Percentiles rank a stretch among this genome's conserved stretches.
Evolutionary conservation across 192 early-diverging fungal genomes (phyloP).

Genomic region (Powellomyces hirtus): DNA sequence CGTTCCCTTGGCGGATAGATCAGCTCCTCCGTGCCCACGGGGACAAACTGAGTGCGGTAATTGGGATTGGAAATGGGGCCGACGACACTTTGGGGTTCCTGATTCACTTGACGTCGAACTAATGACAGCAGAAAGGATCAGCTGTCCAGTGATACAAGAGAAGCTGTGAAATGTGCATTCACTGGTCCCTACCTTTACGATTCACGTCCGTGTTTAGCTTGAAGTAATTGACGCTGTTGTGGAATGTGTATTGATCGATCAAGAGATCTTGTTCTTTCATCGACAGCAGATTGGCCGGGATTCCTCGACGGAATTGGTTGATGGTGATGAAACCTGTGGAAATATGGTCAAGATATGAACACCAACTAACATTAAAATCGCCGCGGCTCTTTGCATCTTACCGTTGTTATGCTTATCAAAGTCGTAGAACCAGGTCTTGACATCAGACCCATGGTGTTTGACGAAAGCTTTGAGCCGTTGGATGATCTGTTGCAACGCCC

Average conservation of each 20-base stretch:
- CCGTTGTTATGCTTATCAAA: conserved; percentile 61
- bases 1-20: conserved; percentile 26
- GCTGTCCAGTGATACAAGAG: background rate
- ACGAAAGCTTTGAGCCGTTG: conserved; percentile 43
- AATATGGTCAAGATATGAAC: background rate
- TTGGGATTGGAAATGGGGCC: conserved; percentile 20
- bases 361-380: too few relatives aligned
- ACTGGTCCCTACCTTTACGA: conserved; percentile 45
- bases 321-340: conserved; percentile 45
- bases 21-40: conserved; percentile 55
- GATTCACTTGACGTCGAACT: background rate
- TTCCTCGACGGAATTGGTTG: conserved; percentile 56
- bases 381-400: too few relatives aligned
- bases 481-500: conserved; percentile 36
- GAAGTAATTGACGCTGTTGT: conserved; percentile 57
- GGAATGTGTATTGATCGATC: conserved; percentile 40
- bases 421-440: conserved; percentile 61
- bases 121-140: background rate
- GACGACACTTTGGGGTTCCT: conserved; percentile 2
- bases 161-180: background rate
- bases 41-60: conserved; percentile 38
- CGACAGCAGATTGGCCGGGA: conserved; percentile 48
- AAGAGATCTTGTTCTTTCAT: conserved; percentile 50
- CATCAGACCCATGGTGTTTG: conserved; percentile 54
- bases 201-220: conserved; percentile 60